These are phyloP conservation scores for Clonostachys rhizophaga DNA, from an alignment of 2,329 filamentous ascomycete genomes.

Conservation along the genomic window DNA sequence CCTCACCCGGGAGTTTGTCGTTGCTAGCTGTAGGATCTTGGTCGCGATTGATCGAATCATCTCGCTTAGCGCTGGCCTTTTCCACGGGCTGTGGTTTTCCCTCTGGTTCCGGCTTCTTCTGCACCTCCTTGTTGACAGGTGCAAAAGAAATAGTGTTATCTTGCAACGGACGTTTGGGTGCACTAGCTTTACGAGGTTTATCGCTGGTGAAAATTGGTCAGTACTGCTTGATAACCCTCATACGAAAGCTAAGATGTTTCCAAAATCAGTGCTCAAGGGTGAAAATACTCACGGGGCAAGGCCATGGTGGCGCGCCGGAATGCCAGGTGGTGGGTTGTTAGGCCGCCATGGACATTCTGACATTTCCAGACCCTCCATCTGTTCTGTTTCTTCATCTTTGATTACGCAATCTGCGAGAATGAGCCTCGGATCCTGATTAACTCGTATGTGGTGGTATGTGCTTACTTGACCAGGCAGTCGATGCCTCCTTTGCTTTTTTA, in stretches of 20 bases:
- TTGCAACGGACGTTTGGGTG: too few relatives aligned
- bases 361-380: background rate
- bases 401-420: background rate
- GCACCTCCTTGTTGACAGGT: too few relatives aligned
- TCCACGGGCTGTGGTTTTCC: too few relatives aligned
- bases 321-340: background rate
- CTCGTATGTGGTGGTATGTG: background rate
- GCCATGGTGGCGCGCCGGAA: background rate
- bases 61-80: too few relatives aligned
- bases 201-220: background rate
- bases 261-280: background rate
- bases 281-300: background rate
- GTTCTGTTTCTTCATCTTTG: slow-evolving; percentile 1
- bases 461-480: slow-evolving; percentile 1
- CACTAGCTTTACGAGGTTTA: background rate
- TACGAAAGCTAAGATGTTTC: background rate
- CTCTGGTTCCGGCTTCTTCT: too few relatives aligned
- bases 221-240: background rate
- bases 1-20: too few relatives aligned
- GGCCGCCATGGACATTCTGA: background rate
- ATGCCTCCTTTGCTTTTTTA: background rate
- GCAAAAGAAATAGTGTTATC: too few relatives aligned
- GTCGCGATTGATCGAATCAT: too few relatives aligned
- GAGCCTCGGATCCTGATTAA: background rate
- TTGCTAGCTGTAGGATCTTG: too few relatives aligned